phyloP scores from a whole-genome alignment of 176 grass and related monocot genomes.

The Cenchrus fungigraminus region DNA sequence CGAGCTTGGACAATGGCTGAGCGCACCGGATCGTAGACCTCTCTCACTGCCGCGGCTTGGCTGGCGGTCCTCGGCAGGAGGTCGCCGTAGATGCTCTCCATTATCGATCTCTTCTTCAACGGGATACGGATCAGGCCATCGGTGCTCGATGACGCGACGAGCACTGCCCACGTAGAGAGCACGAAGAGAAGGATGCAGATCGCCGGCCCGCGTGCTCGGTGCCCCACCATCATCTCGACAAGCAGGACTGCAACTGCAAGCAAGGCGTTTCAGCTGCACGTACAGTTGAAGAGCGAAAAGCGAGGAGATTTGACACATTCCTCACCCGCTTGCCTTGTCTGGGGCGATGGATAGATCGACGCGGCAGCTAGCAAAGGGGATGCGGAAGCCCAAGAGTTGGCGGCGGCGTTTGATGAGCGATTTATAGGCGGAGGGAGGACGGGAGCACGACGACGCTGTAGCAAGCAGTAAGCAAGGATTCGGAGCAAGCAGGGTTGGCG shows the following conservation, averaged over 20 bases:
- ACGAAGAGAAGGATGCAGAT: conserved; percentile 12
- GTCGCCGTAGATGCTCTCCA: conserved; percentile 40
- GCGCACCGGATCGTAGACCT: conserved; percentile 36
- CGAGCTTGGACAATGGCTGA: conserved; percentile 37
- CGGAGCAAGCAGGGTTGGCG: conserved; percentile 14
- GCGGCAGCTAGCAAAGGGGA: background rate
- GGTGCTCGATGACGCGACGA: conserved; percentile 29
- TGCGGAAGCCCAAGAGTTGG: background rate
- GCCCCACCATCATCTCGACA: conserved; percentile 28
- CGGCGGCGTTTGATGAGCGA: background rate
- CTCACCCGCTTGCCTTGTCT: background rate
- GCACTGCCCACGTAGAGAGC: background rate
- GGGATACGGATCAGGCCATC: conserved; percentile 55
- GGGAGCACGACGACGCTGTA: background rate
- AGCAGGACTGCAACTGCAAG: background rate
- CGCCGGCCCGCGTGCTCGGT: no score
- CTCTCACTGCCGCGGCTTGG: background rate
- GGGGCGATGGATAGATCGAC: background rate
- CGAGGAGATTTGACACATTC: background rate
- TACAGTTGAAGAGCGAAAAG: no score
- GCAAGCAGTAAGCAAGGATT: background rate
- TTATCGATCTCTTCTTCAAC: conserved; percentile 54
- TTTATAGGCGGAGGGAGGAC: conserved; percentile 26
- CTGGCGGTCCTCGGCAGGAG: background rate
- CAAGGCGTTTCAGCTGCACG: background rate